Evolutionary conservation across 2,329 filamentous ascomycete species (phyloP), one percentile per base, ranked within the genome.

Genomic region (Colletotrichum somersetense): DNA sequence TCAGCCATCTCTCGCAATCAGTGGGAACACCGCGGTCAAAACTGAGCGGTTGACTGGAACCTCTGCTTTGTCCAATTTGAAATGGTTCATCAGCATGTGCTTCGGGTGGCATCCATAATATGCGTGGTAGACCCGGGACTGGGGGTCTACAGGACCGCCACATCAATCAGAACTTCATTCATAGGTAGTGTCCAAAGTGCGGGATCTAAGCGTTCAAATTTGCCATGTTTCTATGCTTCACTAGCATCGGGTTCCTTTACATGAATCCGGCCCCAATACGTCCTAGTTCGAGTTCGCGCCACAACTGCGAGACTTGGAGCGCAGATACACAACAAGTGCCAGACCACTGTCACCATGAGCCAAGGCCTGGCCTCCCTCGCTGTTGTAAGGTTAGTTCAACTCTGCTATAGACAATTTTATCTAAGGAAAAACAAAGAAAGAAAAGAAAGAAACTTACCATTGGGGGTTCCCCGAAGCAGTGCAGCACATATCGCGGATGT

Each of bases 301-400:
- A 5, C 55, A 58, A 10, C 55, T 42, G 12, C 55, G 55, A 58
- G 55, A 58, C 55, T 38, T 58, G 23, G 55, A 58, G 55, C 55
- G 55, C 35, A 58, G 35, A 42, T 58, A 58, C 20, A 58, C 55
- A 20, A 58, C 55, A 58, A 58, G 55, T 42, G 55, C 14, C 35
- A 58, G 55, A 58, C 55, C 55, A 42, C 55, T 58, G 16, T 58
- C 55, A 23, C 55, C 55, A 42, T 58, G 55, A 42, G 55, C 55
- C 55, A 58, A 58, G 11, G 35, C 23, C 35, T 58, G 35, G 35
- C 55, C 55, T 40, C 55, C 55, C 55, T 58, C 55, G 7, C 55
- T 58, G 55, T 58, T 58, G 23, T 26, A 42, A 42, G 20, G 11
- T 58, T 58, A 58, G 55, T 42, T 26, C 3, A 58, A 42, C 55